phyloP scores from a whole-genome alignment of 163 green algal species.

The Coccomyxa subellipsoidea region DNA sequence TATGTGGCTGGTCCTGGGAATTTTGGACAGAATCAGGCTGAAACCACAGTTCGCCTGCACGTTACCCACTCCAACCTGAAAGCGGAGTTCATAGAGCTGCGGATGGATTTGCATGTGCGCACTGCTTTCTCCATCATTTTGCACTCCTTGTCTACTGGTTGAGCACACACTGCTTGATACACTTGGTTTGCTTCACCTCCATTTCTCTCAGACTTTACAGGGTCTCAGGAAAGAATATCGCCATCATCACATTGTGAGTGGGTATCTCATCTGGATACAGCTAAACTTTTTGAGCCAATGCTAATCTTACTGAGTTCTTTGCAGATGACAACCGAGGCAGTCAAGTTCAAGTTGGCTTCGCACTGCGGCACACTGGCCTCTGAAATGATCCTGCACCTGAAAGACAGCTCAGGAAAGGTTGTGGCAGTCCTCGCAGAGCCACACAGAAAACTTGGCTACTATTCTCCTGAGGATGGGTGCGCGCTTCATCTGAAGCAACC shows the following conservation, averaged over 20 bases:
- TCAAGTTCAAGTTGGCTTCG: conserved; percentile 91
- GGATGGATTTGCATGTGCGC: conserved; percentile 88
- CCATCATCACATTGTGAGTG: no score
- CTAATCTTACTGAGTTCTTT: no score
- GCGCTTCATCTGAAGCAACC: neutral
- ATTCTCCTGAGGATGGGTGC: conserved; percentile 81
- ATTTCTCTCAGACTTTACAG: no score
- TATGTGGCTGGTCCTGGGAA: conserved; percentile 26
- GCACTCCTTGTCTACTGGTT: no score
- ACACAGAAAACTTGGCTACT: conserved; percentile 84
- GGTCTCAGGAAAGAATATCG: no score
- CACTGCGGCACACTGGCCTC: conserved; percentile 80
- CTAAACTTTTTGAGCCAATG: no score
- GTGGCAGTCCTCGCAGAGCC: conserved; percentile 64
- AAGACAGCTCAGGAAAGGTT: conserved; percentile 57
- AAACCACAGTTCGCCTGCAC: conserved; percentile 77
- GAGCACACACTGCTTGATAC: no score
- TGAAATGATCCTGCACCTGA: conserved; percentile 82
- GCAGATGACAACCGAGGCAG: conserved; percentile 75
- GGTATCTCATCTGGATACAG: no score
- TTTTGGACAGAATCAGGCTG: conserved; percentile 53
- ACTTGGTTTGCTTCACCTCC: no score
- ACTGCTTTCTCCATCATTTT: neutral
- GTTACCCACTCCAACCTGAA: conserved; percentile 91
- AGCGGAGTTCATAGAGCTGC: conserved; percentile 88